Evolutionary conservation across 768 basidiomycete genomes (phyloP), one percentile per base, ranked within the genome.

Genomic region (Lentinula sp.): DNA sequence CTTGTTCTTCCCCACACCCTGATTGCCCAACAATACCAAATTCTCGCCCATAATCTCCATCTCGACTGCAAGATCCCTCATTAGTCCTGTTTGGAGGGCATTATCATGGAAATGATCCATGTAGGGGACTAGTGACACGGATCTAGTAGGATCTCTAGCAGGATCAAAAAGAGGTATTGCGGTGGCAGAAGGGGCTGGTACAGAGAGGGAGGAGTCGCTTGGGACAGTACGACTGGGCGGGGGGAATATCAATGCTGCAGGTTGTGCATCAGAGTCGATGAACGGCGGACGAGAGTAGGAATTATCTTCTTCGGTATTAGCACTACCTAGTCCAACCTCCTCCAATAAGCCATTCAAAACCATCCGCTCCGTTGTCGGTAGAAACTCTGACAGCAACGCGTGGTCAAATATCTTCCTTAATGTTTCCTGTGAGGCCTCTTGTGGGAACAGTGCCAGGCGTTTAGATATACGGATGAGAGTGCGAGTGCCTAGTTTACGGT

Each of bases 1-100:
- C 71, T 86, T 87, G 68, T 88, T 88, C 76, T 87, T 88, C 15
- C 86, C 86, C 12, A 88, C 86, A 41, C 86, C 86, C 80, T 88
- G 86, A 66, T 88, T 88, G 18, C 86, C 86, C 1, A 88, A 73
- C 9, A 88, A 67, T 4, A 88, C 85, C 35, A 87, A 73, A 69
- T 88, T 86, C 65, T 87, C 85, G 5, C 81, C 78, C 9, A 87
- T 70, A 9, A 86, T 60, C 69, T 86, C 85, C 32, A 87, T 62
- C 65, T 88, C 86, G 23, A 85, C 76, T 0, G 83, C 86, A 37
- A 87, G 71, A 63, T 87, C 85, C 5, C 82, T 76, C 86, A 88
- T 87, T 46, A 86, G 69, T 9, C 83, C 84, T 4, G 84, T 85
- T 69, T 88, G 86, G 59, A 87, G 66, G 62, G 84, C 85, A 64